Percentiles rank a stretch among this genome's conserved stretches.
Conservation (phyloP, 75 land plant species). For the Cunninghamia lanceolata region DNA sequence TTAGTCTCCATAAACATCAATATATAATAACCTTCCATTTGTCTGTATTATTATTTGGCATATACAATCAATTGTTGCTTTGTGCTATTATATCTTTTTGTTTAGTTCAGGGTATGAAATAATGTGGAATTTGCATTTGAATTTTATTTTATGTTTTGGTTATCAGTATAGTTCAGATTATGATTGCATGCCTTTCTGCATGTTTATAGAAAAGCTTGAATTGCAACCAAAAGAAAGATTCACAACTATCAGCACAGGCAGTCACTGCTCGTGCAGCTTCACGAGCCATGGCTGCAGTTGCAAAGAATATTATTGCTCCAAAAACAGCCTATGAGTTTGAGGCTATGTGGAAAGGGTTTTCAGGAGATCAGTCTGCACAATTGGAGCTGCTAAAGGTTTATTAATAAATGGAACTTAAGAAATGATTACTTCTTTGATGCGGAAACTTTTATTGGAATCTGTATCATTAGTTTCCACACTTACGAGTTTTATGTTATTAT, state of each 20-base stretch:
- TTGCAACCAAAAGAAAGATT: conserved; percentile 15
- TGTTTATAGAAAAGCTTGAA: conserved; percentile 19
- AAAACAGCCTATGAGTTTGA: conserved; percentile 95
- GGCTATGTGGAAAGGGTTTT: conserved; percentile 73
- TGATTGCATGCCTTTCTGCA: background rate
- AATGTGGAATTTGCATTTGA: background rate
- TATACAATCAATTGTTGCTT: background rate
- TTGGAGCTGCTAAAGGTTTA: conserved; percentile 76
- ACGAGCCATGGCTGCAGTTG: conserved; percentile 46
- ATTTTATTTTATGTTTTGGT: background rate
- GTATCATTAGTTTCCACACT: background rate
- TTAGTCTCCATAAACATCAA: background rate
- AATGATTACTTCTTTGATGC: background rate
- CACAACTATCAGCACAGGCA: conserved; percentile 41
- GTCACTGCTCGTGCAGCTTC: conserved; percentile 80
- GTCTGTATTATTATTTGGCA: background rate
- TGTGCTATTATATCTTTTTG: background rate
- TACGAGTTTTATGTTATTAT: background rate
- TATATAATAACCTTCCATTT: background rate
- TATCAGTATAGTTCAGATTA: background rate
- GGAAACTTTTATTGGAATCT: background rate
- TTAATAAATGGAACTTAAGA: background rate
- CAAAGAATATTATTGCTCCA: conserved; percentile 64
- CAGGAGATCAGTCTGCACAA: conserved; percentile 51
- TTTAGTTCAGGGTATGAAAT: background rate